These are phyloP conservation scores for Rhodomyrtus psidioides DNA, from an alignment of 441 rosid species.

Conservation along the genomic window DNA sequence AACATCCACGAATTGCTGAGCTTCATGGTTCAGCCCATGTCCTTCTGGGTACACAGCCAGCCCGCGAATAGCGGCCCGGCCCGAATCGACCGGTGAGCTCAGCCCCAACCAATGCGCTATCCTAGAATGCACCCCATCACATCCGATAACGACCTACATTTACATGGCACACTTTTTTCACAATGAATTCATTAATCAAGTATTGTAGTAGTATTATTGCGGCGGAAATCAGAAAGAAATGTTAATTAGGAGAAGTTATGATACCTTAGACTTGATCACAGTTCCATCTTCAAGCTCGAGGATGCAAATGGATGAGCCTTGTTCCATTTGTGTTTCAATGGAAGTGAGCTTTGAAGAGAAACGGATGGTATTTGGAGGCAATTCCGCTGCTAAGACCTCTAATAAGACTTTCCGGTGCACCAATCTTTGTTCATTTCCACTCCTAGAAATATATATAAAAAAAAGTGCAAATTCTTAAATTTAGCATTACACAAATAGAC, in stretches of 20 bases:
- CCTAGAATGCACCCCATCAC: constrained; percentile 40
- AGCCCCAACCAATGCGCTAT: constrained; percentile 33
- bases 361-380: constrained; percentile 25
- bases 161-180: too few relatives aligned
- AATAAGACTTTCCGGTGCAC: constrained; percentile 22
- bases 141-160: constrained; percentile 30
- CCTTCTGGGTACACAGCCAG: constrained; percentile 23
- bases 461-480: too few relatives aligned
- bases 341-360: constrained; percentile 23
- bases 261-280: constrained; percentile 33
- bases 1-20: constrained; percentile 16
- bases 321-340: constrained; percentile 14
- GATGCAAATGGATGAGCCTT: neutral
- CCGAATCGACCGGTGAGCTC: constrained; percentile 14
- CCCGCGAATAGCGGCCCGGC: constrained; percentile 26
- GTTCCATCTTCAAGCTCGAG: constrained; percentile 31
- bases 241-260: neutral
- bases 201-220: neutral
- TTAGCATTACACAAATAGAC: too few relatives aligned
- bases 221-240: too few relatives aligned
- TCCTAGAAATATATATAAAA: neutral
- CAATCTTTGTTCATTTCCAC: constrained; percentile 1
- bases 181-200: neutral
- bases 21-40: constrained; percentile 11
- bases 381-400: constrained; percentile 33